phyloP scores from a whole-genome alignment of 2,329 filamentous ascomycete genomes.

The Zymoseptoria tritici region DNA sequence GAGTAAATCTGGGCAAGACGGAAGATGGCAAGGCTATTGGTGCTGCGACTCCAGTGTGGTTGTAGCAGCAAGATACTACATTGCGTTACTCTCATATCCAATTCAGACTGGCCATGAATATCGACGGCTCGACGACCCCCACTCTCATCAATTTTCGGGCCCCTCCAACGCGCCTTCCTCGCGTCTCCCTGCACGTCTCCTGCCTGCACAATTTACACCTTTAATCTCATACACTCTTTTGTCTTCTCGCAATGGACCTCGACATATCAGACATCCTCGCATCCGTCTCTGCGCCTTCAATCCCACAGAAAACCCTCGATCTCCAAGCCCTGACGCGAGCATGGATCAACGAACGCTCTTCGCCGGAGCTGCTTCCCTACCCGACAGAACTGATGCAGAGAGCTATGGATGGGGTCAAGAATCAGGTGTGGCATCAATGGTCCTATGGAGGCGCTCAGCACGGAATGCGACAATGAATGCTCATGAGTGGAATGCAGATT shows the following conservation, averaged over 20 bases:
- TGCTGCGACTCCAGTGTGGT: constrained; percentile 30
- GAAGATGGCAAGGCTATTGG: constrained; percentile 25
- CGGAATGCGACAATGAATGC: not conserved
- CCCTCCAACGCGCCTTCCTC: not conserved
- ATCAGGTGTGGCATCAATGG: constrained; percentile 12
- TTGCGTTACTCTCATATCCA: too few species aligned
- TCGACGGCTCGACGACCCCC: too few species aligned
- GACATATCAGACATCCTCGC: constrained; percentile 48
- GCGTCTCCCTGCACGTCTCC: not conserved
- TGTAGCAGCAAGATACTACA: constrained; percentile 10
- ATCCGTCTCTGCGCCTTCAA: constrained; percentile 37
- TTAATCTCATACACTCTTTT: not conserved
- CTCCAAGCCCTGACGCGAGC: constrained; percentile 82
- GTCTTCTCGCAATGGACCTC: constrained; percentile 16
- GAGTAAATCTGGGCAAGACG: constrained; percentile 24
- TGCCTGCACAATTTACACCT: not conserved
- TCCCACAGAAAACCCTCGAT: constrained; percentile 59
- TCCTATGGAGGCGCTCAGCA: not conserved
- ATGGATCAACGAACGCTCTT: constrained; percentile 87
- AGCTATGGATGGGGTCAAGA: constrained; percentile 53
- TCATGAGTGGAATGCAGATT: constrained; percentile 17
- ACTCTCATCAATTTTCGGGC: too few species aligned
- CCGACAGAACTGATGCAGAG: constrained; percentile 71
- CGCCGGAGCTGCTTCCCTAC: constrained; percentile 81
- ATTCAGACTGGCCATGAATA: too few species aligned